Evolutionary conservation across 2,329 filamentous ascomycete genomes (phyloP), one percentile per base, ranked within the genome.

Genomic region (Ceratocystis cubensis): DNA sequence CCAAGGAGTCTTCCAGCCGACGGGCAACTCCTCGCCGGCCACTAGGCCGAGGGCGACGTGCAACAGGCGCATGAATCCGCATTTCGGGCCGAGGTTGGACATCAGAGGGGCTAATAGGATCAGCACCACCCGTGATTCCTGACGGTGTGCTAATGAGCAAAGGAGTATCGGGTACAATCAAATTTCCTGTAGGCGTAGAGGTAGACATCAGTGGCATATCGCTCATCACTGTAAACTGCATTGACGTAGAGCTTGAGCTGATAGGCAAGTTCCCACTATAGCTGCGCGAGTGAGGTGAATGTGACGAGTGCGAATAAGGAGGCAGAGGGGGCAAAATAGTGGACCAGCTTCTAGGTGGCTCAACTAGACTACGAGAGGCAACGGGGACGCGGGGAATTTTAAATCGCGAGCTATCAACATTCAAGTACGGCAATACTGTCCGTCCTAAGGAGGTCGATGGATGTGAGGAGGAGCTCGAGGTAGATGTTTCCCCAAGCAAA

Each of bases 81-180:
- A 78, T 76, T 46, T 80, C 80, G 1, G 72, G 71, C 1, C 79
- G 78, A 15, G 37, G 0, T 79, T 81, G 2, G 25, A 17, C 15
- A 33, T 37, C 15, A 6, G 15, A 28, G 22, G 56, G 28, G 6
- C 17, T 6, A 20, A 17, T 13, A 15, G 15, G 17, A 15, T 59
- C 33, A 25, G 56, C 13, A 20, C 56, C 56, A 8, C 82, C 82
- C 0, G 77, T 75, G 7, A 84, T 77, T 17, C 83, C 83, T 8
- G 75, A 78, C 0, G 82, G 82, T 2, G 83, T 85, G 72, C 82
- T 85, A 65, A 85, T 85, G 30, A 85, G 75, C 3, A 83, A 82
- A 15, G 65, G 61, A 6, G 61, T 59, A 53, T 67, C 61, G 1
- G 50, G 56, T 22, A 15, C 50, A 56, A 22, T 7, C 13, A 65